Evolutionary conservation across 1,284 basidiomycete species (phyloP).

Genomic region (Tilletia caries): DNA sequence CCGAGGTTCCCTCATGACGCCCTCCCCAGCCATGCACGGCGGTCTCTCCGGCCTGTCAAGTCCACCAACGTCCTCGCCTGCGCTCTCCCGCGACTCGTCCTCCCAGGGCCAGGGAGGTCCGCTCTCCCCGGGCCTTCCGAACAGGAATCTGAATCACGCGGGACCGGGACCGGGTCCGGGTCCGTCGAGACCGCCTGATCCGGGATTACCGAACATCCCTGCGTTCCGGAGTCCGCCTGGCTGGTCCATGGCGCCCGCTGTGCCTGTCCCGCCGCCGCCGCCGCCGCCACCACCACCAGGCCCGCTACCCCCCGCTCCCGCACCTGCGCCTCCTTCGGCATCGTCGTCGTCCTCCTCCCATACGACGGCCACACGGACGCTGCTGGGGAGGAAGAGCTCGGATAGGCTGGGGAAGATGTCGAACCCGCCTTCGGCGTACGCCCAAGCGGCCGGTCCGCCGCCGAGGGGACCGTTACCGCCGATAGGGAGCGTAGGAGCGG

Average conservation of each 20-base stretch:
- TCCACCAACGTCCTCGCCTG: not conserved
- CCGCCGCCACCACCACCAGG: not conserved
- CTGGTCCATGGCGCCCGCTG: not conserved
- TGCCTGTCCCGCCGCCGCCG: too few relatives aligned
- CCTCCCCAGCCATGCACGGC: too few relatives aligned
- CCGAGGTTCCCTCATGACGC: not conserved
- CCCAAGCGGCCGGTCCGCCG: not conserved
- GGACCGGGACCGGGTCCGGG: too few relatives aligned
- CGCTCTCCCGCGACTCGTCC: not conserved
- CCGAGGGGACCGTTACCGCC: not conserved
- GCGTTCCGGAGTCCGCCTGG: not conserved
- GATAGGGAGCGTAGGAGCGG: too few relatives aligned
- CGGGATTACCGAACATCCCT: not conserved
- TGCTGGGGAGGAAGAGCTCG: not conserved
- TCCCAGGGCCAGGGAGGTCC: not conserved
- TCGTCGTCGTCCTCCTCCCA: too few relatives aligned
- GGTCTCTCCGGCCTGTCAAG: not conserved
- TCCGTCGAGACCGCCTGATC: not conserved
- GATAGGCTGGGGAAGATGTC: not conserved
- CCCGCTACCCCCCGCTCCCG: too few relatives aligned
- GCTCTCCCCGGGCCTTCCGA: not conserved
- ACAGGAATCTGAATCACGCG: not conserved
- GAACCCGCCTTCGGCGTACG: not conserved
- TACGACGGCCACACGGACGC: not conserved
- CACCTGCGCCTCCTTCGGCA: too few relatives aligned